These are phyloP conservation scores for Fraxinus sp. DNA, from an alignment of 305 asterid genomes.

Conservation along the genomic window DNA sequence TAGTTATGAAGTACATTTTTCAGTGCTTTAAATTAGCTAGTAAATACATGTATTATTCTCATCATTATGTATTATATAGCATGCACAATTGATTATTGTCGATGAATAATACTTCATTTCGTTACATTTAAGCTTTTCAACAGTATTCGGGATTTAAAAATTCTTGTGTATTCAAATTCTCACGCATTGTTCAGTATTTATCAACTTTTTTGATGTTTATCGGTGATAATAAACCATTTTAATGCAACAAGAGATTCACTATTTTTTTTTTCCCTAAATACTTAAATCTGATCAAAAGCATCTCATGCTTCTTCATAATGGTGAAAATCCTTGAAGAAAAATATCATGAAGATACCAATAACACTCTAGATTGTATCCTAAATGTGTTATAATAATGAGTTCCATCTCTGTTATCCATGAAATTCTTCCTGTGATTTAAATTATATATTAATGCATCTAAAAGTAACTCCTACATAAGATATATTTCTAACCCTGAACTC, in stretches of 20 bases:
- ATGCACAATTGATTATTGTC: background rate
- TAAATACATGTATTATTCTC: background rate
- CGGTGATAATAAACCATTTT: background rate
- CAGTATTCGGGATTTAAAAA: background rate
- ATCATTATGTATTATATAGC: background rate
- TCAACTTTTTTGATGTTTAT: background rate
- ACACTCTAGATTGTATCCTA: background rate
- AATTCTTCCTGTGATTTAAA: background rate
- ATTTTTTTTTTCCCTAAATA: too few species aligned
- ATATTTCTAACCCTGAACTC: background rate
- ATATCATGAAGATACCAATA: background rate
- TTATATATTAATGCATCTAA: background rate
- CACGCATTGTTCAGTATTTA: background rate
- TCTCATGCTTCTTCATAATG: background rate
- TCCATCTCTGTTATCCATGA: background rate
- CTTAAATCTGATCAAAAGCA: background rate
- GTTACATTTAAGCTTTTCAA: background rate
- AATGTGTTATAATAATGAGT: background rate
- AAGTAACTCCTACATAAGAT: background rate
- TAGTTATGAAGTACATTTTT: background rate
- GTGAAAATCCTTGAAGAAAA: background rate
- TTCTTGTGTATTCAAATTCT: background rate
- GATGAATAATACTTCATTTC: background rate
- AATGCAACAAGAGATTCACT: background rate
- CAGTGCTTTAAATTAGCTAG: background rate